Evolutionary conservation across 306 rosid genomes (phyloP), one percentile per base, ranked within the genome.

Genomic region (Cercis canadensis): DNA sequence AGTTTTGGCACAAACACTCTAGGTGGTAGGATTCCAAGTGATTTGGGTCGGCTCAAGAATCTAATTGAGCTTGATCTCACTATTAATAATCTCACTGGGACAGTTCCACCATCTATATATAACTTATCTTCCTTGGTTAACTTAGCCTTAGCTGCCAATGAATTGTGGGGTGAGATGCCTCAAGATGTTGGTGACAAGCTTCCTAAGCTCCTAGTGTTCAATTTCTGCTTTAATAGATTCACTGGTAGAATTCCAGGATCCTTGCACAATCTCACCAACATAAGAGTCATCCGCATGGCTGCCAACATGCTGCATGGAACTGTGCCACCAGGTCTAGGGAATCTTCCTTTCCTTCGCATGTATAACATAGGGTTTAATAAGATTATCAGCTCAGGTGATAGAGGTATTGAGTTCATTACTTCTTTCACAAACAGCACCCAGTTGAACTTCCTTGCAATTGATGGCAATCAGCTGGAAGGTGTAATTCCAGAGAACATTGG

Each of bases 261-360:
- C 17, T 55, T 92, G 46, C 90, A 89, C 58, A 92, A 92, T 29
- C 86, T 89, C 56, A 82, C 92, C 9, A 81, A 84, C 31, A 87
- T 87, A 53, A 24, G 61, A 60, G 45, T 78, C 47, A 84, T 92
- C 13, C 72, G 93, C 0, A 77, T 89, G 75, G 84, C 80, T 1
- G 16, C 56, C 57, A 92, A 89, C 67, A 60, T 57, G 36, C 67
- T 84, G 14, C 92, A 86, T 73, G 96, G 96, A 18, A 74, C 83
- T 5, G 83, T 89, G 40, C 94, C 96, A 61, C 89, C 92, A 11
- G 96, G 94, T 40, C 75, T 92, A 11, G 96, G 87, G 65, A 92
- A 92, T 57, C 72, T 90, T 5, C 94, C 88, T 14, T 53, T 44
- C 50, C 88, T 90, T 45, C 61, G 41, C 29, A 82, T 78, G 88